These are phyloP conservation scores for Nicotiana obtusifolia DNA, from an alignment of 257 asterid species.

Conservation along the genomic window DNA sequence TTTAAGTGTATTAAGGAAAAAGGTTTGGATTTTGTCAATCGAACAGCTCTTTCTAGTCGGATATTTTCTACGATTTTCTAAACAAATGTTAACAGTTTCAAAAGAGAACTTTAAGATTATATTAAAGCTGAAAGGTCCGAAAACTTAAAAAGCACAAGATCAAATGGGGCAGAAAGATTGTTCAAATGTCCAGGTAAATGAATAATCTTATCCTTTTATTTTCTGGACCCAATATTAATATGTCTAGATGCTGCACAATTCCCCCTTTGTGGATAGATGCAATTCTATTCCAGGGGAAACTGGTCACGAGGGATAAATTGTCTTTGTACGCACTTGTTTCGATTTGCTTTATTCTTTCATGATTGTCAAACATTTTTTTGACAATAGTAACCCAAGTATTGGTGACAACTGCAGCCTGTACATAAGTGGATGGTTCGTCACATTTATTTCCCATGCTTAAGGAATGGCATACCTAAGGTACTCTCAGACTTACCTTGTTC, in stretches of 20 bases:
- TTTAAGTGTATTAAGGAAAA: not conserved
- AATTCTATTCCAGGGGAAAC: not conserved
- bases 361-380: not conserved
- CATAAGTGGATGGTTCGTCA: conserved; percentile 99
- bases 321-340: not conserved
- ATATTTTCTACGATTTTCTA: not conserved
- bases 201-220: not conserved
- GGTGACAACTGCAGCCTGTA: conserved; percentile 70
- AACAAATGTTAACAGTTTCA: not conserved
- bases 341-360: not conserved
- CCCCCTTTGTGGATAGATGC: not conserved
- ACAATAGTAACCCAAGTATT: not conserved
- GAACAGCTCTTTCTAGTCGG: not conserved
- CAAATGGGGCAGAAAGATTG: not conserved
- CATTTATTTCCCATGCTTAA: conserved; percentile 84
- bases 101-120: not conserved
- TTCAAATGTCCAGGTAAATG: not conserved
- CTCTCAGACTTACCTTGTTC: not conserved
- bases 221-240: not conserved
- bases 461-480: conserved; percentile 92
- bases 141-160: not conserved
- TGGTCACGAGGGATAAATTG: not conserved
- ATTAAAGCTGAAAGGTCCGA: not conserved
- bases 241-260: not conserved
- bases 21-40: not conserved